Conservation (phyloP, 345 rosid genomes). For the Eucalyptus lansdowneana region DNA sequence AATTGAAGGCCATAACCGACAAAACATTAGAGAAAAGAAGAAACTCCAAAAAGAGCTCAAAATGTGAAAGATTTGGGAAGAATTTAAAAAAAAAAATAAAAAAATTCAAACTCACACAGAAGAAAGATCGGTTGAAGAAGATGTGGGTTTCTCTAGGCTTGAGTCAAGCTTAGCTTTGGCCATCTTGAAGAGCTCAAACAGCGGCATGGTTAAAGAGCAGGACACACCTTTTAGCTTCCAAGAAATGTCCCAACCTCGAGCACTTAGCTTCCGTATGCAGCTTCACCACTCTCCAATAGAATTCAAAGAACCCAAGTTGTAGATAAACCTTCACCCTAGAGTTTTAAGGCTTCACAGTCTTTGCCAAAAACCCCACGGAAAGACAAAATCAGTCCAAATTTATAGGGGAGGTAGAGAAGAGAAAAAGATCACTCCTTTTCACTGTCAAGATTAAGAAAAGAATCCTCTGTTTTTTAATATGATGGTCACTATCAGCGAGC, state of each 20-base stretch:
- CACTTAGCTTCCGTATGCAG: not conserved
- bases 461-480: not conserved
- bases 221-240: not conserved
- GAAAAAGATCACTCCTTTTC: not conserved
- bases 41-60: not conserved
- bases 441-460: not conserved
- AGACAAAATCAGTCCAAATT: not conserved
- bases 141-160: constrained; percentile 22
- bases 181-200: constrained; percentile 63
- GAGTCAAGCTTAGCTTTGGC: constrained; percentile 30
- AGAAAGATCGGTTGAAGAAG: constrained; percentile 22
- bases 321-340: not conserved
- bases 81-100: not conserved
- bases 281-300: not conserved
- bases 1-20: not conserved
- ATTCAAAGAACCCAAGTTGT: not conserved
- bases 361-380: not conserved
- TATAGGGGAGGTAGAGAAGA: not conserved
- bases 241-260: not conserved
- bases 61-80: not conserved
- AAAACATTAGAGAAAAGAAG: not conserved
- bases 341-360: not conserved
- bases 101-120: constrained; percentile 35
- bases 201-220: constrained; percentile 39
- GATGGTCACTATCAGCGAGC: not conserved